phyloP scores from a whole-genome alignment of 805 yeast species.

The Yarrowia hollandica region DNA sequence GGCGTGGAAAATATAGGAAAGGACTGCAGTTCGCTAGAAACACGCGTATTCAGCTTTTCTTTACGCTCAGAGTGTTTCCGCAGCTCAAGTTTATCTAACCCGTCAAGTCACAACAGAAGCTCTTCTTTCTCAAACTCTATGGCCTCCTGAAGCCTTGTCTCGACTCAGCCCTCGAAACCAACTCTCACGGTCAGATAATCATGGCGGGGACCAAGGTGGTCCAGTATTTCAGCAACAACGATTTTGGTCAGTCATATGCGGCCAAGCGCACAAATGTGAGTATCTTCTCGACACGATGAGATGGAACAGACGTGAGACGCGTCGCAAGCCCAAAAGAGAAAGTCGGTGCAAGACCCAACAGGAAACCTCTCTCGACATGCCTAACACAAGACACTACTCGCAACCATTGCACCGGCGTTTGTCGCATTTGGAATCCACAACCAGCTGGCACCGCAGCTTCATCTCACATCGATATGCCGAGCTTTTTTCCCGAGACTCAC shows the following conservation, averaged over 20 bases:
- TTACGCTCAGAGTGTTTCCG: too few species aligned
- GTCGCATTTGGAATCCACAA: constrained; percentile 15
- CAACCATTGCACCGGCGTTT: constrained; percentile 8
- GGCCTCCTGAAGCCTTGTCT: constrained; percentile 27
- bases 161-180: constrained; percentile 26
- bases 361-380: neutral
- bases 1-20: neutral
- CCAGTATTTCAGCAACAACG: constrained; percentile 5
- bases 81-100: too few species aligned
- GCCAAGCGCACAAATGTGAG: constrained; percentile 23
- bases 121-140: constrained; percentile 29
- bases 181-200: constrained; percentile 27
- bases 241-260: neutral
- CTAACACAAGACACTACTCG: constrained; percentile 21
- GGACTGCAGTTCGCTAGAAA: neutral
- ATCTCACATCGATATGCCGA: constrained; percentile 25
- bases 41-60: neutral
- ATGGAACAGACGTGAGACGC: neutral
- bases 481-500: constrained; percentile 5
- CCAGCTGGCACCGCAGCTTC: constrained; percentile 17
- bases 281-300: neutral
- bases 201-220: constrained; percentile 32
- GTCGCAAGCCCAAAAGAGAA: too few species aligned
- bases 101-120: too few species aligned
- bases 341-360: too few species aligned